Evolutionary conservation across 2,329 filamentous ascomycete species (phyloP).

Genomic region (Colletotrichum phormii): DNA sequence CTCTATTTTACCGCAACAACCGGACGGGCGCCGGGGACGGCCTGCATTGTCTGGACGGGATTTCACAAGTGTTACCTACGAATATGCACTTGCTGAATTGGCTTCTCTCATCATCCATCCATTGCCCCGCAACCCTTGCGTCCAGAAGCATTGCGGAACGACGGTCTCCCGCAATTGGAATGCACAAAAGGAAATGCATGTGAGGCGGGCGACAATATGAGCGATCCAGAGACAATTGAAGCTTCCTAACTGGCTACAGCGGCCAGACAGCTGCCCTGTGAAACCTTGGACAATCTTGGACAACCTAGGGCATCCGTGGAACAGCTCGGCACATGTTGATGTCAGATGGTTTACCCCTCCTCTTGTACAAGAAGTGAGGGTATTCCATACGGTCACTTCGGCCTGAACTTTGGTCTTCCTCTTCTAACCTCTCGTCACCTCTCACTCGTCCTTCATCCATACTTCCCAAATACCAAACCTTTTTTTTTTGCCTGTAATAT

Average conservation of each 20-base stretch:
- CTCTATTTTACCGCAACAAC: slow-evolving; percentile 29
- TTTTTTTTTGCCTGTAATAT: not conserved
- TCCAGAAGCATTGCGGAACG: slow-evolving; percentile 1
- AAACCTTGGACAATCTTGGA: slow-evolving; percentile 31
- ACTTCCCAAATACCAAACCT: not conserved
- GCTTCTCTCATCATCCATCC: not conserved
- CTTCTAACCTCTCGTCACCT: not conserved
- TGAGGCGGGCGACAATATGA: slow-evolving; percentile 26
- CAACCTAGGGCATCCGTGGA: slow-evolving; percentile 27
- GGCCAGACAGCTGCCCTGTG: slow-evolving; percentile 17
- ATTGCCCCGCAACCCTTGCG: slow-evolving; percentile 24
- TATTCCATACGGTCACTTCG: not conserved
- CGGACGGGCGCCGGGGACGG: slow-evolving; percentile 24
- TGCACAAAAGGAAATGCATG: slow-evolving; percentile 30
- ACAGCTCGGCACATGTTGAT: slow-evolving; percentile 34
- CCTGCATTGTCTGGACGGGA: slow-evolving; percentile 14
- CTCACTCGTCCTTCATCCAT: not conserved
- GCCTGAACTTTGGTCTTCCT: not conserved
- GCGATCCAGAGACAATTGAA: slow-evolving; percentile 20
- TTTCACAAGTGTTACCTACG: slow-evolving; percentile 2
- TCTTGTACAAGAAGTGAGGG: slow-evolving; percentile 28
- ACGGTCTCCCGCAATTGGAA: slow-evolving; percentile 29
- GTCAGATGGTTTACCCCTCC: slow-evolving; percentile 31
- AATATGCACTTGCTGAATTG: not conserved
- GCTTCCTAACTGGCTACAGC: slow-evolving; percentile 13